phyloP scores from a whole-genome alignment of 768 basidiomycete genomes.

The Pholiota molesta region DNA sequence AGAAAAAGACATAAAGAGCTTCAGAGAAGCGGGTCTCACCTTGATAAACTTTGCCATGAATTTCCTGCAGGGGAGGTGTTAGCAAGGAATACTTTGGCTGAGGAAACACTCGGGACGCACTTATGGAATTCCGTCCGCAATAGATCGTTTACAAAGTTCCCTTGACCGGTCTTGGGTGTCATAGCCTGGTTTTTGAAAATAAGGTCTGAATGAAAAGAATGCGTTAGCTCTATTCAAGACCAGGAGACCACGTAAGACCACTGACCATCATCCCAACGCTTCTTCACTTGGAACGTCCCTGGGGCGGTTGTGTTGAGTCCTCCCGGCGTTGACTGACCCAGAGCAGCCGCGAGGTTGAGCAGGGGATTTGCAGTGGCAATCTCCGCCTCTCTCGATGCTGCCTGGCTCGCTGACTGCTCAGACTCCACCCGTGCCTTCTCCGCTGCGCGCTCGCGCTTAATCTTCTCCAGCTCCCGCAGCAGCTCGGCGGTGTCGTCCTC shows the following conservation, averaged over 20 bases:
- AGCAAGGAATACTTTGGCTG: conserved; percentile 6
- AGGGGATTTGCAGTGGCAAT: conserved; percentile 89
- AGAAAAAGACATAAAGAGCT: neutral
- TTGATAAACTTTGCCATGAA: conserved; percentile 94
- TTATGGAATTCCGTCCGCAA: conserved; percentile 93
- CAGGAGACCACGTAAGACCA: conserved; percentile 13
- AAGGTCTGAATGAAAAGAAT: conserved; percentile 63
- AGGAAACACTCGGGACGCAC: conserved; percentile 44
- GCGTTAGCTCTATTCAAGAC: conserved; percentile 1
- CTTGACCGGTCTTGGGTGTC: conserved; percentile 57
- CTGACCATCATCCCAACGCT: conserved; percentile 94
- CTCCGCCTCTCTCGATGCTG: conserved; percentile 72
- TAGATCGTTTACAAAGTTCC: conserved; percentile 94
- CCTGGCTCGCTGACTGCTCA: conserved; percentile 65
- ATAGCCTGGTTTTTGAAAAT: conserved; percentile 99
- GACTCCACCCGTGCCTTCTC: conserved; percentile 85
- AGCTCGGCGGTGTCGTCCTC: conserved; percentile 95
- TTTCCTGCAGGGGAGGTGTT: conserved; percentile 52
- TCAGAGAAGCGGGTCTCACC: conserved; percentile 36
- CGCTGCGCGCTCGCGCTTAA: conserved; percentile 93
- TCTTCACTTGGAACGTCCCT: conserved; percentile 89
- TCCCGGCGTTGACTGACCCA: conserved; percentile 69
- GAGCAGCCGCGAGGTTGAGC: conserved; percentile 87
- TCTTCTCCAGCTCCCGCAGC: conserved; percentile 96
- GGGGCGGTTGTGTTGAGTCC: conserved; percentile 75